Evolutionary conservation across 202 grass and related monocot species (phyloP), one percentile per base, ranked within the genome.

Genomic region (Musa balbisiana): DNA sequence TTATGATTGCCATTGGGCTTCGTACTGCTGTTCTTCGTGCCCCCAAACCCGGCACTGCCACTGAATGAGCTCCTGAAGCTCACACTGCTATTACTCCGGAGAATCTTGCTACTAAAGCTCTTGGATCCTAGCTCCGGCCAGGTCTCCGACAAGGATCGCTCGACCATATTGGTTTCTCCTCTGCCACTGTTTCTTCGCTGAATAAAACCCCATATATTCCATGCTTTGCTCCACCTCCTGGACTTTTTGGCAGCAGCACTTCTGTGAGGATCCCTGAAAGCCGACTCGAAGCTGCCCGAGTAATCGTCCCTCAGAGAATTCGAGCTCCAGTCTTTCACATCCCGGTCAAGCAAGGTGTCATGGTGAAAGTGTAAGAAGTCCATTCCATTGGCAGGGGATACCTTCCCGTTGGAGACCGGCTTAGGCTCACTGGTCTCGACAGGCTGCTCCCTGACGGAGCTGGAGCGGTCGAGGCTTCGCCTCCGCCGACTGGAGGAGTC

Each of bases 161-260:
- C 75, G 15, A 75, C 83, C 25, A 69, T 27, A 78, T 70, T 82
- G 50, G 72, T 81, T 78, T 26, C 51, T 14, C 76, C 83, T 73
- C 77, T 89, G 62, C 27, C 53, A 71, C 78, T 85, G 51, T 79
- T 76, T 74, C 91, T 93, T 79, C 85, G 88, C 9, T 91, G 55
- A 68, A 88, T 84, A 33, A 98, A 80, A 9, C 91, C 88, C 88
- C 88, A 98, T 14, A 98, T 85, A 74, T 74, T 96, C 92, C 89
- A 96, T 2, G 84, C 85, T 65, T 85, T 96, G 80, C 86, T 86
- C 88, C 90, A 87, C 62, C 84, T 91, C 72, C 83, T 92, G 1
- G 83, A 55, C 63, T 92, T 92, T 73, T 87, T 93, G 14, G 81
- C 8, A 16, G 55, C 64, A 53, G 56, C 21, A 27, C 74, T 64